Evolutionary conservation across 257 asterid genomes (phyloP), one percentile per base, ranked within the genome.

Genomic region (Capsicum baccatum): DNA sequence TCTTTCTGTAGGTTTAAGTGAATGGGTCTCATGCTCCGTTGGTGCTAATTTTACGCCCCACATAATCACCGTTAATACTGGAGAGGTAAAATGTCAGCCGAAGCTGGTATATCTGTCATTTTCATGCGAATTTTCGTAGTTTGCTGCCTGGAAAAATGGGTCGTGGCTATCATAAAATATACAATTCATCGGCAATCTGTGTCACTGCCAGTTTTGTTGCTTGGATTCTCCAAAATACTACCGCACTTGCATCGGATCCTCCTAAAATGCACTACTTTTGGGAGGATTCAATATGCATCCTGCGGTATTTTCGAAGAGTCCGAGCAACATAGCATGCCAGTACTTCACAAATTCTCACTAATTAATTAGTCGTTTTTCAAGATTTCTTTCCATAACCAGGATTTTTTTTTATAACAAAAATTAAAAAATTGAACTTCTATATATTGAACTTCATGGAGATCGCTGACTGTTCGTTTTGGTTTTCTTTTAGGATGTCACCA

Each of bases 31-130:
- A 52, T 87, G 95, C 86, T 91, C 98, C 13, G 95, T 91, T 37
- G 97, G 97, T 79, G 93, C 98, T 78, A 96, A 88, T 87, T 92
- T 95, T 84, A 93, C 96, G 6, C 99, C 98, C 14, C 98, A 94
- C 85, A 91, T 95, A 44, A 91, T 95, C 78, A 90, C 90, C 3
- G 97, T 94, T 79, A 90, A 94, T 87, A 87, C 97, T 54, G 99
- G 98, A 90, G 99, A 95, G 99, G 99, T 95, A 90, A 86, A 54
- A 17, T 35, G 12, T 26, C 13, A 26, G 47, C 26, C 63, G 26
- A 76, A 76, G 50, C 54, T 68, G 26, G 21, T 68, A 37, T 13
- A 16, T 48, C 6, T 48, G 60, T 48, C 60, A 52, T 52, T 21
- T 52, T 26, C 11, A 52, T 13, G 13, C 8, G 60, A 52, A 21